These are phyloP conservation scores for Dendrobium officinale DNA, from an alignment of 106 monocot genomes.

Conservation along the genomic window DNA sequence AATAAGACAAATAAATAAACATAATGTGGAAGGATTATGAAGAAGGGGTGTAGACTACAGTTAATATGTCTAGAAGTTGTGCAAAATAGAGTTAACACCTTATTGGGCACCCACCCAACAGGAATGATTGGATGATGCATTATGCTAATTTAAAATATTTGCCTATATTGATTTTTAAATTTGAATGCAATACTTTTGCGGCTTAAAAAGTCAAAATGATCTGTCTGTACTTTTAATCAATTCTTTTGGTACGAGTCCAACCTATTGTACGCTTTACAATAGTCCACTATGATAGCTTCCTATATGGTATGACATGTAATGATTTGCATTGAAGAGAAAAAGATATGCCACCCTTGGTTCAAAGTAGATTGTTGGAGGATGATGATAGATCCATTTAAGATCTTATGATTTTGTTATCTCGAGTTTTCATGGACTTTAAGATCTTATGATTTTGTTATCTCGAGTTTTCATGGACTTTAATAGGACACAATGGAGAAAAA, in stretches of 20 bases:
- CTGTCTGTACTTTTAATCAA: neutral
- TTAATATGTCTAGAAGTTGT: neutral
- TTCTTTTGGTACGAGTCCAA: too few species aligned
- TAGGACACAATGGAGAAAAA: too few species aligned
- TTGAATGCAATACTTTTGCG: neutral
- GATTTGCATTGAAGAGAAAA: neutral
- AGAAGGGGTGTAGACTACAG: neutral
- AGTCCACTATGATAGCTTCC: neutral
- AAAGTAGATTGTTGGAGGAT: neutral
- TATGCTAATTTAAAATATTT: neutral
- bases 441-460: neutral
- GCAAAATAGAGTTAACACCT: neutral
- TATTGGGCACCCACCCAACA: neutral
- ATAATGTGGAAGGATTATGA: neutral
- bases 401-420: neutral
- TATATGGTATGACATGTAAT: neutral
- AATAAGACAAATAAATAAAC: neutral
- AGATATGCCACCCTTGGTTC: neutral
- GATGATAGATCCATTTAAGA: neutral
- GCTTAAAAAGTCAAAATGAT: neutral
- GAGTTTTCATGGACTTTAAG: neutral
- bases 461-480: neutral
- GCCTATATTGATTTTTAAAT: neutral
- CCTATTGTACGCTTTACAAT: too few species aligned
- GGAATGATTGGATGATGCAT: neutral